phyloP scores from a whole-genome alignment of 768 basidiomycete species.

The Hypholoma fasciculare region DNA sequence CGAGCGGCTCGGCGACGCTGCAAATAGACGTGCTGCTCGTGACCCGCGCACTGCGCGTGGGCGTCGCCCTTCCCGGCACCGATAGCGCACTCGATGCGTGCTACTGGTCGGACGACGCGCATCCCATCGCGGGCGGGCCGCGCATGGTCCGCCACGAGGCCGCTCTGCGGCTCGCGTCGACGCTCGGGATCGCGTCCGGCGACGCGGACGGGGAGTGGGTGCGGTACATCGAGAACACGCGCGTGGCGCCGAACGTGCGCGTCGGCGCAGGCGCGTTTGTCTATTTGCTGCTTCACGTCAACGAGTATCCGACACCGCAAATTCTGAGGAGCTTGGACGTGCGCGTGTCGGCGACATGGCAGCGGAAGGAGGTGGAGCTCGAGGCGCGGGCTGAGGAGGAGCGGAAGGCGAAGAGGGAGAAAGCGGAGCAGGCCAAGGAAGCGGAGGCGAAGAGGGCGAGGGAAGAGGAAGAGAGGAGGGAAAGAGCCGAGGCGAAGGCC shows the following conservation, averaged over 20 bases:
- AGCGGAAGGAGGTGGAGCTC: slow-evolving; percentile 2
- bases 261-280: neutral
- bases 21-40: neutral
- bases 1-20: neutral
- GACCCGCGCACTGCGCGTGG: neutral
- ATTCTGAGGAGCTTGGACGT: neutral
- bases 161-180: neutral
- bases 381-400: neutral
- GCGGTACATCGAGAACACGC: neutral
- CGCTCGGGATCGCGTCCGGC: neutral
- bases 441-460: neutral
- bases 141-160: neutral
- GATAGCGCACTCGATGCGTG: neutral
- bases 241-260: slow-evolving; percentile 1
- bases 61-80: neutral
- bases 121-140: neutral
- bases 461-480: slow-evolving; percentile 4
- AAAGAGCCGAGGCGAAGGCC: neutral
- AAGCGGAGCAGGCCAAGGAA: neutral
- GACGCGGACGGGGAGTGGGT: neutral
- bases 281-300: neutral
- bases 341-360: slow-evolving; percentile 4
- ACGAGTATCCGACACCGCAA: neutral
- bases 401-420: neutral
- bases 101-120: neutral